Base-by-base conservation (phyloP, 2,329 filamentous ascomycete species). In the Knoxdaviesia proteae region DNA sequence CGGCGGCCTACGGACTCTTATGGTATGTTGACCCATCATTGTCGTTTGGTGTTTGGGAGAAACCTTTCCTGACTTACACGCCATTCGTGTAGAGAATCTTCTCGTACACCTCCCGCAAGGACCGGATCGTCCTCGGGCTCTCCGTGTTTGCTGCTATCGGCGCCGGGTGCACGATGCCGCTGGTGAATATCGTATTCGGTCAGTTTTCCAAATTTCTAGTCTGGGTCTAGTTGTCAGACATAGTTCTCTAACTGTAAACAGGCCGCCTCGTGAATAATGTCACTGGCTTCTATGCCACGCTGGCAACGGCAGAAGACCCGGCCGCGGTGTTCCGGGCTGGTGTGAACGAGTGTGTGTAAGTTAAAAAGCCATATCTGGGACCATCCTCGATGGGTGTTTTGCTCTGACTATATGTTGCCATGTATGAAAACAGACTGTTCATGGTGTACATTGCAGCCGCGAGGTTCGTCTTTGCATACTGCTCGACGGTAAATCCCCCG, bases 101-200 rank as follows among this genome's bases (percentile, higher is more conserved):
- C 20, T 20, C 20, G 20, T 20, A 20, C 20, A 20, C 20, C 20
- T 20, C 20, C 20, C 20, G 20, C 20, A 20, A 20, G 6, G 43
- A 49, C 33, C 42, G 44, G 20, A 34, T 46, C 11, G 20, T 37
- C 1, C 42, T 47, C 1, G 40, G 39, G 2, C 11, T 47, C 10
- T 44, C 44, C 29, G 34, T 46, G 5, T 6, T 44, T 29, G 43
- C 46, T 5, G 47, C 47, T 3, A 42, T 47, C 32, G 44, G 44
- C 3, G 34, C 47, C 5, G 47, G 46, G 5, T 43, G 42, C n/a
- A 51, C 49, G n/a, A 43, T 60, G 42, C 53, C 58, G 3, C 45
- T 60, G 42, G 52, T 59, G 37, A 56, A 56, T 37, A 48, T 61
- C 1, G 51, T 60, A 0, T 56, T 61, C 38, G 59, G 59, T 47